phyloP scores from a whole-genome alignment of 2,329 filamentous ascomycete genomes.

The Didymella glomerata region DNA sequence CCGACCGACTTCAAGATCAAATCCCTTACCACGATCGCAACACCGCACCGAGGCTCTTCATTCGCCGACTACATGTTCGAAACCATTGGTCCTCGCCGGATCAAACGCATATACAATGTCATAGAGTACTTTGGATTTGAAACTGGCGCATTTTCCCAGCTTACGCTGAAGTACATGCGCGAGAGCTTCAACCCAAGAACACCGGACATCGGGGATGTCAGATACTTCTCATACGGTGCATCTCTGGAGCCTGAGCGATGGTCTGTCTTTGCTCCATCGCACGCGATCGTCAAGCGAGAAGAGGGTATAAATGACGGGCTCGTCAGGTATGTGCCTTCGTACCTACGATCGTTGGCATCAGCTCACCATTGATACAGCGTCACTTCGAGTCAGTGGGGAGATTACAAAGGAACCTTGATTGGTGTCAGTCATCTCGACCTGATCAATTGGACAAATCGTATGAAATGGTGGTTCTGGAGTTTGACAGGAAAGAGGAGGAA shows the following conservation, averaged over 20 bases:
- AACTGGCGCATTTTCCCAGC: slow-evolving; percentile 68
- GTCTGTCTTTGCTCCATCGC: slow-evolving; percentile 65
- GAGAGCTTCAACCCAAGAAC: slow-evolving; percentile 67
- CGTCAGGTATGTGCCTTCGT: slow-evolving; percentile 56
- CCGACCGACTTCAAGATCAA: slow-evolving; percentile 77
- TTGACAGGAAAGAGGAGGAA: slow-evolving; percentile 64
- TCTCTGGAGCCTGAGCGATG: slow-evolving; percentile 63
- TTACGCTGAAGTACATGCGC: slow-evolving; percentile 66
- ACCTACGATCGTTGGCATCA: background rate
- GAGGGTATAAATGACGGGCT: slow-evolving; percentile 71
- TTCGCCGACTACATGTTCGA: slow-evolving; percentile 70
- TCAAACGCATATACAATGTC: slow-evolving; percentile 64
- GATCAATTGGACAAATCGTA: slow-evolving; percentile 72
- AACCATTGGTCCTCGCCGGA: slow-evolving; percentile 63
- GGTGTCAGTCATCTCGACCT: slow-evolving; percentile 70
- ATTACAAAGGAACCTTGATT: slow-evolving; percentile 70
- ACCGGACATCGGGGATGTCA: slow-evolving; percentile 62
- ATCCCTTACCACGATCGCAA: slow-evolving; percentile 69
- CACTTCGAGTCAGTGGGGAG: slow-evolving; percentile 66
- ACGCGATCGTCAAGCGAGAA: slow-evolving; percentile 61
- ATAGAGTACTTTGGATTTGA: slow-evolving; percentile 64
- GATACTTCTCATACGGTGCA: slow-evolving; percentile 72
- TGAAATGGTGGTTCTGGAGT: slow-evolving; percentile 66
- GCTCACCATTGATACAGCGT: slow-evolving; percentile 53
- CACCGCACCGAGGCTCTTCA: slow-evolving; percentile 67